phyloP scores from a whole-genome alignment of 1,139 yeast species.

The Hyphopichia fennica region DNA sequence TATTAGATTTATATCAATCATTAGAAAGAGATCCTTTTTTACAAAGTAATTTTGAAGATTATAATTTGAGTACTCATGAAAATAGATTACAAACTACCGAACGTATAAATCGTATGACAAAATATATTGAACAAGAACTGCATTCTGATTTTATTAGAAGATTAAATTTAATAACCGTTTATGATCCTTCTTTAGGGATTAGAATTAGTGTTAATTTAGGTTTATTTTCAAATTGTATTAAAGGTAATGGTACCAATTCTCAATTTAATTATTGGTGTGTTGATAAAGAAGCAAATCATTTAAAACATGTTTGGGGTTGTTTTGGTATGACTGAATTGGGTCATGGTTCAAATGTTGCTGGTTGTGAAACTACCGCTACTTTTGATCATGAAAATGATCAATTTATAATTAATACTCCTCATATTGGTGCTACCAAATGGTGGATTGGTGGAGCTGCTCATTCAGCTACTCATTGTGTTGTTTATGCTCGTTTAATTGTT shows the following conservation, averaged over 20 bases:
- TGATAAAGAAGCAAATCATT: slow-evolving; percentile 56
- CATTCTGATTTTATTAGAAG: slow-evolving; percentile 27
- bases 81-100: slow-evolving; percentile 54
- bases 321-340: slow-evolving; percentile 38
- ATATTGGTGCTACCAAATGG: slow-evolving; percentile 38
- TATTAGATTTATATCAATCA: slow-evolving; percentile 45
- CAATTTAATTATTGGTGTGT: slow-evolving; percentile 40
- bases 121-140: slow-evolving; percentile 28
- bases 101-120: slow-evolving; percentile 32
- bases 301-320: slow-evolving; percentile 31
- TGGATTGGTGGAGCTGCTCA: slow-evolving; percentile 41
- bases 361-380: slow-evolving; percentile 36
- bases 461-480: slow-evolving; percentile 30
- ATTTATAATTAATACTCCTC: slow-evolving; percentile 33
- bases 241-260: slow-evolving; percentile 30
- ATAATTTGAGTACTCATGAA: slow-evolving; percentile 51
- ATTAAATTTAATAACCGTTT: slow-evolving; percentile 21
- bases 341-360: slow-evolving; percentile 35
- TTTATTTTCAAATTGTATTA: slow-evolving; percentile 28
- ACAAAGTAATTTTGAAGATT: slow-evolving; percentile 48
- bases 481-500: slow-evolving; percentile 32
- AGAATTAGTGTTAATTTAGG: slow-evolving; percentile 32
- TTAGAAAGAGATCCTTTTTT: slow-evolving; percentile 57
- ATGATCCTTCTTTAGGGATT: slow-evolving; percentile 31
- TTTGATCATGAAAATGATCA: slow-evolving; percentile 29